A percentile compares a stretch with the other conserved stretches of the same genome.
These are phyloP conservation scores for Melaleuca alternifolia DNA, from an alignment of 345 rosid genomes.

Conservation along the genomic window DNA sequence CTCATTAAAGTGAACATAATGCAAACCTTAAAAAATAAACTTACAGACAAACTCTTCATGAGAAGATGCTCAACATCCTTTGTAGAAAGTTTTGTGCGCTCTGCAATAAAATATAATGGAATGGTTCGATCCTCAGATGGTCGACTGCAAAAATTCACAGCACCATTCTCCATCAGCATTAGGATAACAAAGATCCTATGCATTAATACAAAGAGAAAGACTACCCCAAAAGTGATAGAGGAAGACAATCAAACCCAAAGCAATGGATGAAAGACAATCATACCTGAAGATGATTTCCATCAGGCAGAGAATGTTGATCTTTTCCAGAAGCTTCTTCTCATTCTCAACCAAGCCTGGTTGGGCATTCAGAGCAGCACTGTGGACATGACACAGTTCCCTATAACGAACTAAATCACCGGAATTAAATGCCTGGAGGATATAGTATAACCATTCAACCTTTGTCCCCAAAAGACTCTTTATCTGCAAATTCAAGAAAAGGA, in stretches of 20 bases:
- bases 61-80: conserved; percentile 97
- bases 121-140: conserved; percentile 95
- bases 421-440: conserved; percentile 90
- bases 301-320: conserved; percentile 92
- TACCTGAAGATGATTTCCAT: conserved; percentile 99
- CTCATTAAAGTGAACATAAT: neutral
- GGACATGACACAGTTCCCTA: conserved; percentile 81
- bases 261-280: neutral
- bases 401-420: conserved; percentile 79
- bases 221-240: neutral
- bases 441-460: conserved; percentile 91
- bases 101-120: conserved; percentile 76
- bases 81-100: conserved; percentile 75
- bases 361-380: conserved; percentile 64
- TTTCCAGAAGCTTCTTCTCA: conserved; percentile 81
- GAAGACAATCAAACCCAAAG: neutral
- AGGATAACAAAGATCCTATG: neutral
- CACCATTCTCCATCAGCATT: neutral
- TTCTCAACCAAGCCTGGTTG: conserved; percentile 97
- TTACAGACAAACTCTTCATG: conserved; percentile 95
- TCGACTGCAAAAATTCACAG: conserved; percentile 47
- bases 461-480: conserved; percentile 85
- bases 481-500: conserved; percentile 25
- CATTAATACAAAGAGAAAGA: neutral
- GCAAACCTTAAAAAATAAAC: conserved; percentile 9